Base-by-base conservation (phyloP, 441 rosid species). In the Eutrema salsugineum region DNA sequence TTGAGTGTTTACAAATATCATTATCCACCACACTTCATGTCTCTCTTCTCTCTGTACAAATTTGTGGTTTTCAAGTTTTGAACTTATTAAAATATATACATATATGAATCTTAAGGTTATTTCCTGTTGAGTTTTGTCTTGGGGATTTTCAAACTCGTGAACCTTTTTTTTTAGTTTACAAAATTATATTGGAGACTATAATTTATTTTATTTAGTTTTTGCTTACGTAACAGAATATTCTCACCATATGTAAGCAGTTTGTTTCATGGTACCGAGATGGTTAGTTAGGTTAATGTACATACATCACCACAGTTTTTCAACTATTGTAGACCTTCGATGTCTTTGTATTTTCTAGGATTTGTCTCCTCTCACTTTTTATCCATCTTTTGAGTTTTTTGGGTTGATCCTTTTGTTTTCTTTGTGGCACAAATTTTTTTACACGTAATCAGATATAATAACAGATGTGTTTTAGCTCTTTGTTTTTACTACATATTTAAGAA, bases 1-100 rank as follows among this genome's bases (percentile, higher is more conserved):
- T 83, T 70, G 77, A 68, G 63, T 68, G 69, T 48, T 75, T 57
- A 51, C 72, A 69, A 69, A 62, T 59, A 79, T 78, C 79, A 71
- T 71, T 71, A 47, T 65, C 77, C 72, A 10, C 70, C 35, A 67
- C 70, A 39, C 49, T 39, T 51, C 22, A 20, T 58, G 48, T 72
- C 62, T 68, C 43, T 66, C 28, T 49, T 20, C 42, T 46, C 68
- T 47, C n/a, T 43, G 3, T 42, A 24, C 36, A 32, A 68, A 72
- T 73, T 30, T 30, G 33, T 30, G 33, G 33, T 30, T 30, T 30
- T 30, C 33, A 6, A 30, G 33, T 30, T 30, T 30, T 30, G 33
- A 30, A 30, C 33, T 30, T 28, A 28, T 0, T 2, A 28, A 28
- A 3, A 28, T n/a, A n/a, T n/a, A n/a, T n/a, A n/a, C n/a, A n/a